Evolutionary conservation across 2,329 filamentous ascomycete species (phyloP), one percentile per base, ranked within the genome.

Genomic region (Cercospora nicotianae): DNA sequence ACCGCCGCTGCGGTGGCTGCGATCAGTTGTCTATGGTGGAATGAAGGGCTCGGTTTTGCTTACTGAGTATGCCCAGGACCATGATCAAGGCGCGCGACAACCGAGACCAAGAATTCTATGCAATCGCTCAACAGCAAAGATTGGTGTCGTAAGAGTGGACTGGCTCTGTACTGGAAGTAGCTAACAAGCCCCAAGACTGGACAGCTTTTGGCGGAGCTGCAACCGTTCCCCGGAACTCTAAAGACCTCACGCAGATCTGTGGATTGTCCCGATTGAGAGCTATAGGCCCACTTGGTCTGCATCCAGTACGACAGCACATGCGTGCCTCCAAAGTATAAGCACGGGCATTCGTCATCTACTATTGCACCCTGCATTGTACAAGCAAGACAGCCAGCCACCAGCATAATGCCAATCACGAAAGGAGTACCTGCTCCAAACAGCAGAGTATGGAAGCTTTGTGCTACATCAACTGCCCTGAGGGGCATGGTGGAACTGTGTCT

Each of bases 1-100:
- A 78, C 73, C 5, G 76, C 75, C 8, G 76, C 66, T 67, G 33
- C 10, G 18, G 48, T 42, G 16, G 28, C 48, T 23, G 16, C n/a
- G 28, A 57, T 64, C 61, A 64, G 60, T 18, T 12, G 30, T 10
- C 16, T 8, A 2, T 28, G 61, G 7, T 3, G 20, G 12, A 26
- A 3, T 4, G 8, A 33, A 31, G 4, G 2, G 26, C 7, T 30
- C 30, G 28, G 12, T 59, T 5, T 20, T 57, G 42, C 65, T 63
- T 48, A 67, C 65, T 67, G 36, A 67, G 65, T 42, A 67, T 67
- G 13, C 65, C 65, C 18, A 67, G 45, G 26, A 67, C 65, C 65
- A 67, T 67, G 55, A 18, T 36, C 33, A 48, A 48, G 45, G 10
- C 45, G 45, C 18, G 45, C 8, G n/a, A 23, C 10, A 23, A 48